phyloP scores from a whole-genome alignment of 2,329 filamentous ascomycete species.

The Fusarium duplospermum region DNA sequence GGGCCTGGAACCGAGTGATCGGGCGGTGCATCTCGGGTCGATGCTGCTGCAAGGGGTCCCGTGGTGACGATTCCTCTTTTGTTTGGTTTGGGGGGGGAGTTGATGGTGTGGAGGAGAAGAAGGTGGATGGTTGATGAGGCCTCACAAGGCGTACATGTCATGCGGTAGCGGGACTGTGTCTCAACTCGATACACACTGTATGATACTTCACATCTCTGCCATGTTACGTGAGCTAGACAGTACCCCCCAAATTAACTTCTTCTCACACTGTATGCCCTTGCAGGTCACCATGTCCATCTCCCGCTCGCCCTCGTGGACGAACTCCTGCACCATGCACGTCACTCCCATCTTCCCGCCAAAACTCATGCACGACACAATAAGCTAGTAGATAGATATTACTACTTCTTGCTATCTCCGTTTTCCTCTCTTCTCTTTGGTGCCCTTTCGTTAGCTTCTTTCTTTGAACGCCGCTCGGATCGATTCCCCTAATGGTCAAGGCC shows the following conservation, averaged over 20 bases:
- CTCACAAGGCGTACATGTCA: conserved; percentile 26
- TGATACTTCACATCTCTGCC: too few relatives aligned
- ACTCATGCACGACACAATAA: conserved; percentile 31
- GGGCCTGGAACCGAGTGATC: conserved; percentile 11
- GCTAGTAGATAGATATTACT: not conserved
- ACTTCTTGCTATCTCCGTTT: not conserved
- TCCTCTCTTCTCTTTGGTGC: conserved; percentile 4
- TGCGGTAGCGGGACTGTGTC: conserved; percentile 8
- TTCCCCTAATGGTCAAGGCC: not conserved
- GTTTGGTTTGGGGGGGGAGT: not conserved
- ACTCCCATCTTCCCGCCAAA: conserved; percentile 25
- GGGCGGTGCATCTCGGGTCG: conserved; percentile 5
- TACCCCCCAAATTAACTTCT: not conserved
- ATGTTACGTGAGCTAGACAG: not conserved
- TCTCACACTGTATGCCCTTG: conserved; percentile 20
- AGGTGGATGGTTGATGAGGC: conserved; percentile 13
- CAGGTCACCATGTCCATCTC: conserved; percentile 34
- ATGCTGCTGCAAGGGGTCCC: conserved; percentile 36
- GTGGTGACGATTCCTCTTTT: conserved; percentile 33
- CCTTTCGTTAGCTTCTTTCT: conserved; percentile 12
- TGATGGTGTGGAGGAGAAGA: conserved; percentile 25
- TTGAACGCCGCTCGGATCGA: conserved; percentile 14
- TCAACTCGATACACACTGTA: not conserved
- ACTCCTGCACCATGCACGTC: conserved; percentile 37
- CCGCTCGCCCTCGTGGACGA: conserved; percentile 34